Base-by-base conservation (phyloP, 768 basidiomycete genomes). In the Amanita phalloides region DNA sequence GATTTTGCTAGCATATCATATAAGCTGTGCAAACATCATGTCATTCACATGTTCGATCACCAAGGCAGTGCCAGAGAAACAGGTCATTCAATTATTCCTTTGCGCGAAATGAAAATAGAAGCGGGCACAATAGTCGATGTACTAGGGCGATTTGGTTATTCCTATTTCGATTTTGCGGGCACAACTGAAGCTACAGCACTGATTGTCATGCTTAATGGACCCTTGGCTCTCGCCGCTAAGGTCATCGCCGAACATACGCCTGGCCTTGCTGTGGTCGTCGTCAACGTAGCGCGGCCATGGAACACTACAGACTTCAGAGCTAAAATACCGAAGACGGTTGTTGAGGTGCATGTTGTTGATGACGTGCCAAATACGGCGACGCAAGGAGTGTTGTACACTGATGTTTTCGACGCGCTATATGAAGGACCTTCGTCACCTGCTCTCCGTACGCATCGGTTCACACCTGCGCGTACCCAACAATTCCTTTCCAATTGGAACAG, bases 11-110 rank as follows among this genome's bases (percentile, higher is more conserved):
- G 78, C 25, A 73, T 90, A 45, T 74, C 90, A n/a, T 93, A 93
- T 71, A 74, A 72, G 53, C 66, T 87, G 46, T 73, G 74, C 13
- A 64, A 69, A 17, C 76, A 70, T 38, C 90, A 95, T 65, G 82
- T 89, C 52, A 75, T 93, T 51, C 92, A 97, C 64, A 69, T 97
- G 38, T 93, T 98, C 62, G 93, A 98, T 66, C 89, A 95, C 58
- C 76, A 88, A 61, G 79, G 81, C 55, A 74, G 82, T 30, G 73
- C 83, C 32, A 83, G 95, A 23, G 92, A 98, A 67, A 69, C 78
- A 32, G 81, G 86, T 2, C 76, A 82, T 49, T 60, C 72, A 32
- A 66, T 81, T 35, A 58, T 66, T 25, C 72, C 74, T 2, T 58
- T 73, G 13, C 56, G 66, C 4, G 54, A 63, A 0, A 67, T 68